These are phyloP conservation scores for Diaporthe destruens DNA, from an alignment of 2,329 filamentous ascomycete genomes.

Conservation along the genomic window DNA sequence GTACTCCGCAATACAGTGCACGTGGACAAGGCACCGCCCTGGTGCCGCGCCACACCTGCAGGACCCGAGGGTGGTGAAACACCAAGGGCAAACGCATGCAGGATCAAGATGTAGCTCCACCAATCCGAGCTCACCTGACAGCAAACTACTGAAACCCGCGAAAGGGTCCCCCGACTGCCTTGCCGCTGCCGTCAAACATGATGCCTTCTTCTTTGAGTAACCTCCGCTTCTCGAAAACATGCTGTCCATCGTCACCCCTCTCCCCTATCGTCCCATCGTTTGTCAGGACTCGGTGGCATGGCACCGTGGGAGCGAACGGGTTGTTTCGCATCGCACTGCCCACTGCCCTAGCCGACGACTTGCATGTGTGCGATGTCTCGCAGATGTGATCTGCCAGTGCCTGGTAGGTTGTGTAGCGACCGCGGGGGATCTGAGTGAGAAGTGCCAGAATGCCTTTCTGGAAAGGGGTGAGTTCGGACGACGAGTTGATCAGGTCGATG, in stretches of 20 bases:
- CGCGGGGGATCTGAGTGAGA: not conserved
- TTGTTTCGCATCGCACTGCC: constrained; percentile 28
- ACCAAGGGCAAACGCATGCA: not conserved
- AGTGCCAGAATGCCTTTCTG: not conserved
- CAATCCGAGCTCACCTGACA: not conserved
- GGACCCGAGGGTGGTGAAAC: constrained; percentile 7
- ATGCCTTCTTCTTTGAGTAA: constrained; percentile 9
- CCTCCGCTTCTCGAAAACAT: constrained; percentile 9
- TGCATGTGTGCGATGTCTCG: constrained; percentile 1
- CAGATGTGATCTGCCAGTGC: constrained; percentile 9
- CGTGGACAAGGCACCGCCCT: not conserved
- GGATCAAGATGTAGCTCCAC: not conserved
- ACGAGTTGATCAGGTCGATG: not conserved
- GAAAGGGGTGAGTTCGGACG: constrained; percentile 11
- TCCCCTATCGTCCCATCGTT: constrained; percentile 16
- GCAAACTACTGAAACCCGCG: constrained; percentile 10
- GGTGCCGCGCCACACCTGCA: not conserved
- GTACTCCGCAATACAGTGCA: too few species aligned
- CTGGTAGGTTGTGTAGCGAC: constrained; percentile 8
- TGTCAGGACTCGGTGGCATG: constrained; percentile 7
- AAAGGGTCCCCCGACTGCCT: not conserved
- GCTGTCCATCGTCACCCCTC: constrained; percentile 18
- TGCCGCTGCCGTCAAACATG: constrained; percentile 19
- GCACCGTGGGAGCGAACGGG: not conserved
- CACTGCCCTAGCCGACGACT: constrained; percentile 8